Evolutionary conservation across 805 yeast genomes (phyloP), one percentile per base, ranked within the genome.

Genomic region (Starmerella bombicola): DNA sequence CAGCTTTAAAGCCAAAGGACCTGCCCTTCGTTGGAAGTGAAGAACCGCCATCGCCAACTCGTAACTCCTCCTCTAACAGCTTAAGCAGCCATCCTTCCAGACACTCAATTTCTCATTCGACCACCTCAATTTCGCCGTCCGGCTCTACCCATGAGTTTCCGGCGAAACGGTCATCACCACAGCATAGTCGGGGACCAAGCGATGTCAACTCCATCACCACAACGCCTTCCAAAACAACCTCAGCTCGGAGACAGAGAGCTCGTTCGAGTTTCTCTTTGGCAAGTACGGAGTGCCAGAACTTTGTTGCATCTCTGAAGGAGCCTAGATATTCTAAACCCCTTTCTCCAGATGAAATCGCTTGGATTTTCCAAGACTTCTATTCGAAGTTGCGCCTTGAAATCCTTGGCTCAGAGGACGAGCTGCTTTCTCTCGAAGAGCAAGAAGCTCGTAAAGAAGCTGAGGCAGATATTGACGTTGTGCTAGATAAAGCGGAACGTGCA

Each of bases 351-450:
- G 64, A 61, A 36, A 55, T 66, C n/a, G 47, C 66, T 4, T 52
- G 53, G 40, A 49, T 65, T 19, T 65, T 62, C 43, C 69, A 65
- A 50, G 59, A 59, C 30, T 65, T 66, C 45, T 65, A 65, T 40
- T 39, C 31, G 13, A 47, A 56, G 28, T 54, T 60, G 31, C 54
- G 55, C 35, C 55, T 59, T 6, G 53, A 54, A 18, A 41, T 52
- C 32, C 45, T 48, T 6, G 50, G 47, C 13, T 36, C 51, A 2
- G 44, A 46, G 18, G 35, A 43, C 41, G 56, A 55, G 19, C 51
- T 55, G 30, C 48, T 52, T 12, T 40, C 50, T 19, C 58, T 52
- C 18, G 56, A 54, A 15, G 66, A 57, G 41, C 51, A 59, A 53
- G 57, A 57, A 39, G 52, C 62, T 10, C 61, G 56, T 35, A 48